These are phyloP conservation scores for Amylocarpus encephaloides DNA, from an alignment of 2,329 filamentous ascomycete species.

Conservation along the genomic window DNA sequence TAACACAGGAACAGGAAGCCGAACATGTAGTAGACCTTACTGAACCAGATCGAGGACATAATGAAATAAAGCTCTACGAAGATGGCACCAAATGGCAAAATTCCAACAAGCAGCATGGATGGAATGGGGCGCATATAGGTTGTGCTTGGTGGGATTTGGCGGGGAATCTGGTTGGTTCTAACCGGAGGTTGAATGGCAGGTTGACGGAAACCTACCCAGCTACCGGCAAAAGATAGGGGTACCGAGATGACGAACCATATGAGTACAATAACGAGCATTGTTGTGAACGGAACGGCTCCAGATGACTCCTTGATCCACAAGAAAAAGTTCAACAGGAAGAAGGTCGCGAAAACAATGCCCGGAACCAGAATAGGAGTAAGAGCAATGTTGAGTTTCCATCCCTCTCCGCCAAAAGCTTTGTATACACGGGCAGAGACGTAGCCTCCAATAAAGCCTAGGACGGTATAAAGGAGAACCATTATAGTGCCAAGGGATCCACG, in stretches of 20 bases:
- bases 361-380: constrained; percentile 83
- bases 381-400: constrained; percentile 90
- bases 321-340: constrained; percentile 94
- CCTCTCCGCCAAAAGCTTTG: constrained; percentile 86
- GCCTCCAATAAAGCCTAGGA: constrained; percentile 87
- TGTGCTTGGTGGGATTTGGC: constrained; percentile 81
- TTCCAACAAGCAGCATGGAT: constrained; percentile 84
- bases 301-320: constrained; percentile 90
- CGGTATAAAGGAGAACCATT: constrained; percentile 86
- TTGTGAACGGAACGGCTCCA: constrained; percentile 91
- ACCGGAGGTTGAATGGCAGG: constrained; percentile 69
- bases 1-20: constrained; percentile 98
- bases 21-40: constrained; percentile 99
- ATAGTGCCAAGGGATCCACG: constrained; percentile 90
- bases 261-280: constrained; percentile 85
- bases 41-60: constrained; percentile 98
- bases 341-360: constrained; percentile 74
- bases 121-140: constrained; percentile 83
- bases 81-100: constrained; percentile 92
- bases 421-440: constrained; percentile 88
- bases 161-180: constrained; percentile 94
- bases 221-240: constrained; percentile 81
- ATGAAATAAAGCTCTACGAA: constrained; percentile 99
- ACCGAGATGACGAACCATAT: constrained; percentile 99
- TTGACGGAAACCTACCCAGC: constrained; percentile 86